Base-by-base conservation (phyloP, 2,329 filamentous ascomycete species). In the Clarireedia homoeocarpa region DNA sequence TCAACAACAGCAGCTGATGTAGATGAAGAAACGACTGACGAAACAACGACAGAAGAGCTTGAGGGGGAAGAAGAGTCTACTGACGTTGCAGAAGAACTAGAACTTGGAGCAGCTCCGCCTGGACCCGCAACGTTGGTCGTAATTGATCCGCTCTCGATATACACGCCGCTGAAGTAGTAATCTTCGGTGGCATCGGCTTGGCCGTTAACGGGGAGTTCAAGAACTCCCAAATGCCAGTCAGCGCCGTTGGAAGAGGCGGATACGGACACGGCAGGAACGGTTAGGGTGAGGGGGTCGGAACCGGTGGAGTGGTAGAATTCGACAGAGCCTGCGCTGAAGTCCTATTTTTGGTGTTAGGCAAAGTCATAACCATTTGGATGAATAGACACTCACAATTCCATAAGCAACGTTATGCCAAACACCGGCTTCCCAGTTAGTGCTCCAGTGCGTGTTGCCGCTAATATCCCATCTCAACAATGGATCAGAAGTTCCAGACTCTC, bases 161-260 rank as follows among this genome's bases (percentile, higher is more conserved):
- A 89, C 3, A 88, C 82, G 7, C 86, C 85, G 3, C 80, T 84
- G 72, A 87, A 89, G 69, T 81, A 88, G 74, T 84, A 84, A 66
- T 89, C 85, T 73, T 88, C 85, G 39, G 69, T 72, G 3, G 66
- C 68, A 40, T 82, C 78, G 47, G 76, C 69, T 48, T 79, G 78
- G 0, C 81, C 81, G 36, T 73, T 71, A 17, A 80, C 75, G 12
- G 84, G 81, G 55, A 89, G 73, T 61, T 87, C 80, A 53, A 89
- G 73, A 24, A 87, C 80, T 57, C 86, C 86, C 48, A 90, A 70
- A 71, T 90, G 86, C 83, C 84, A 89, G 67, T 89, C 86, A 2
- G 77, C 78, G 40, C 84, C 85, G 68, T 89, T 86, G 49, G 81
- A 85, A 27, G 76, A 81, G 4, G 85, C 81, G 49, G 77, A 78